phyloP scores from a whole-genome alignment of 169 alveolate species.

The Perkinsus marinus region DNA sequence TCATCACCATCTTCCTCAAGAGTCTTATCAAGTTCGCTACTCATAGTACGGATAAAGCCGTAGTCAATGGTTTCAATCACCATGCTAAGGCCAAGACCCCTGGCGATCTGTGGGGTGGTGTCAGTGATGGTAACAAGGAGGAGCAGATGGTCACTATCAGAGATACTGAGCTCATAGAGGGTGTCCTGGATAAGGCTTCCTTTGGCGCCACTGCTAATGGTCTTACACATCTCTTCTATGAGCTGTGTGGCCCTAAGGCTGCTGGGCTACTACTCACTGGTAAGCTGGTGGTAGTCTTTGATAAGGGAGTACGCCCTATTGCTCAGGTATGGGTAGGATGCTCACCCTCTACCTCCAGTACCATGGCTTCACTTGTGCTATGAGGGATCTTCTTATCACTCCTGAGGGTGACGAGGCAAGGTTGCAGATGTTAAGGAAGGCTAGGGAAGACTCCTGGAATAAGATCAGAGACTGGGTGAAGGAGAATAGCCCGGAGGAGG shows the following conservation, averaged over 20 bases:
- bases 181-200: conserved; percentile 90
- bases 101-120: conserved; percentile 71
- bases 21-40: conserved; percentile 8
- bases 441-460: conserved; percentile 31
- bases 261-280: conserved; percentile 68
- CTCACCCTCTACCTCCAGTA: conserved; percentile 73
- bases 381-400: conserved; percentile 77
- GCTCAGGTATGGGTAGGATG: conserved; percentile 72
- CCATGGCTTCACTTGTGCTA: conserved; percentile 86
- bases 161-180: conserved; percentile 81
- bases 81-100: conserved; percentile 58
- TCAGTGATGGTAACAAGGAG: conserved; percentile 42
- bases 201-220: conserved; percentile 91
- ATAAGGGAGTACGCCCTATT: neutral
- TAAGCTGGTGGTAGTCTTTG: neutral
- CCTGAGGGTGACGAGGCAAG: conserved; percentile 47
- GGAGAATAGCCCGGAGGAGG: conserved; percentile 8
- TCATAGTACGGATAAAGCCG: neutral
- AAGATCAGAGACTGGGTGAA: conserved; percentile 37
- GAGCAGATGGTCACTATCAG: conserved; percentile 15
- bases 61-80: neutral
- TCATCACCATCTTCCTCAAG: conserved; percentile 18
- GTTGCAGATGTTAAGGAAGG: conserved; percentile 21
- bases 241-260: conserved; percentile 78
- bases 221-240: conserved; percentile 81